A percentile compares a stretch with the other conserved stretches of the same genome.
Conservation (phyloP, 768 basidiomycete species). For the Lentinula aciculospora region DNA sequence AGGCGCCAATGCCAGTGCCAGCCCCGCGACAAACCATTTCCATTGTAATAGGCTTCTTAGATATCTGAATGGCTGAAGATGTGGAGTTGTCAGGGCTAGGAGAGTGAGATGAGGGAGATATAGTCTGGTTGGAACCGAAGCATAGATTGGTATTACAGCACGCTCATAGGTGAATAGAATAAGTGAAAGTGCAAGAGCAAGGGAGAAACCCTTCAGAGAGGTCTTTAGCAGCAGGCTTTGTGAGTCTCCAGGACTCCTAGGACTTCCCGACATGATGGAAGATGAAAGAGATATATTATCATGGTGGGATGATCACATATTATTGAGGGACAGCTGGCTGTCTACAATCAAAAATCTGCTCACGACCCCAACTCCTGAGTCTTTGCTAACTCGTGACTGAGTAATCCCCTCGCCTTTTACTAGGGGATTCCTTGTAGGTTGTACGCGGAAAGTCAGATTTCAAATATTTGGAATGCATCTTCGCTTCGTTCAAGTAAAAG, state of each 20-base stretch:
- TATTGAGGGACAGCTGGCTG: too few species aligned
- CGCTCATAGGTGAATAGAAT: constrained; percentile 58
- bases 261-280: neutral
- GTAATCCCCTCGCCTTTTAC: constrained; percentile 56
- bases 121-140: constrained; percentile 45
- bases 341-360: neutral
- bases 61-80: constrained; percentile 8
- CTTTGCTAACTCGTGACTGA: constrained; percentile 31
- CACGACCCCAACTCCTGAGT: neutral
- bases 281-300: neutral
- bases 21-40: constrained; percentile 31
- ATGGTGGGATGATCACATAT: too few species aligned
- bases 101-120: constrained; percentile 39
- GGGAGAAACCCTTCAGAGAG: neutral
- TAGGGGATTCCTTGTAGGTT: constrained; percentile 45
- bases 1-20: constrained; percentile 43
- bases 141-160: constrained; percentile 66
- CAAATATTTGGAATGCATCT: neutral
- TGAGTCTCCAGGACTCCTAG: neutral
- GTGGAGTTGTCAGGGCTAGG: constrained; percentile 31
- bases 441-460: neutral
- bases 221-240: neutral
- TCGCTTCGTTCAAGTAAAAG: constrained; percentile 3
- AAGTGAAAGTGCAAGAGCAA: constrained; percentile 37
- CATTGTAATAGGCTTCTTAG: neutral